Percentiles rank a stretch among this genome's conserved stretches.
Conservation (phyloP, 2,329 filamentous ascomycete genomes). For the Zymoseptoria tritici region DNA sequence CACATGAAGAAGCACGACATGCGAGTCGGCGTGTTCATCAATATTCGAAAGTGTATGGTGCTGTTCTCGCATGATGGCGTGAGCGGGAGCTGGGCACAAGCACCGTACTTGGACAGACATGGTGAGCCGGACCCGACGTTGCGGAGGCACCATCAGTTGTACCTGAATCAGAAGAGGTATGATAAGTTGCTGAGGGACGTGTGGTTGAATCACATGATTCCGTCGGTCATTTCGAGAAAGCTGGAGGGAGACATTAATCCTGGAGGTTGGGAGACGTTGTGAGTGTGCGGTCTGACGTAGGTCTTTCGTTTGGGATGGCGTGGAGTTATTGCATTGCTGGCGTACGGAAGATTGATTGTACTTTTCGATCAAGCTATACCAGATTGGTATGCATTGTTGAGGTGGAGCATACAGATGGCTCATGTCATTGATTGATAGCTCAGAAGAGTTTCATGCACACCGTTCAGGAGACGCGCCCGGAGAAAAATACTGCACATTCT, state of each 20-base stretch:
- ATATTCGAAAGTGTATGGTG: conserved; percentile 90
- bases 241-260: conserved; percentile 95
- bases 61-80: conserved; percentile 70
- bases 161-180: conserved; percentile 88
- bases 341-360: too few species aligned
- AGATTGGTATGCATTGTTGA: too few species aligned
- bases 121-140: conserved; percentile 93
- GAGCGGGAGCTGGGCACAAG: conserved; percentile 77
- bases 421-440: too few species aligned
- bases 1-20: conserved; percentile 85
- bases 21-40: conserved; percentile 89
- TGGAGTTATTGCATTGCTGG: too few species aligned
- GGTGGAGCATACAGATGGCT: too few species aligned
- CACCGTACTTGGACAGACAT: conserved; percentile 92
- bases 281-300: conserved; percentile 1
- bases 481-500: too few species aligned
- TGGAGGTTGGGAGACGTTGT: conserved; percentile 82
- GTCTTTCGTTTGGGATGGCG: too few species aligned
- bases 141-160: conserved; percentile 75
- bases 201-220: conserved; percentile 80
- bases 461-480: too few species aligned
- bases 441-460: too few species aligned
- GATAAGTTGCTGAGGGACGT: conserved; percentile 78
- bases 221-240: conserved; percentile 80
- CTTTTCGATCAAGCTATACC: too few species aligned